A percentile compares a stretch with the other conserved stretches of the same genome.
Evolutionary conservation across 2,329 filamentous ascomycete species (phyloP).

Genomic region (Rhynchosporium graminicola): DNA sequence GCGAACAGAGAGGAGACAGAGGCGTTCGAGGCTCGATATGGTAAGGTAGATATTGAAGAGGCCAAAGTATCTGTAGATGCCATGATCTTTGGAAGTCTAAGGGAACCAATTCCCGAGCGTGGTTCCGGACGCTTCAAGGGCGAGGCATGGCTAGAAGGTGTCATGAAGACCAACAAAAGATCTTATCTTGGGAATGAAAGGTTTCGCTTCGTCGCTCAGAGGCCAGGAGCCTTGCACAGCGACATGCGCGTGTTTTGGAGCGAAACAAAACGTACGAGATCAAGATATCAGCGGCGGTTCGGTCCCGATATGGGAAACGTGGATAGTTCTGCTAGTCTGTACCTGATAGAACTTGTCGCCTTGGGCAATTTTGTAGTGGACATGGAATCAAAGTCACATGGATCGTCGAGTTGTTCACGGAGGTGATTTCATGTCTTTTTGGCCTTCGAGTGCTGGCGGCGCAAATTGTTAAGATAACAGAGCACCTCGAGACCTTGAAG

Average conservation of each 20-base stretch:
- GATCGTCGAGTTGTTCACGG: not conserved
- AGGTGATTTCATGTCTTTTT: not conserved
- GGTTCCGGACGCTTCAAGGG: slow-evolving; percentile 59
- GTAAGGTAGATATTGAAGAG: slow-evolving; percentile 51
- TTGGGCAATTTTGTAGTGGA: slow-evolving; percentile 18
- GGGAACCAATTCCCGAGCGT: slow-evolving; percentile 52
- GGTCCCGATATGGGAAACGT: slow-evolving; percentile 17
- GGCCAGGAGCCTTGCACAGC: slow-evolving; percentile 46
- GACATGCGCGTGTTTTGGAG: slow-evolving; percentile 41
- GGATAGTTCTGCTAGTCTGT: slow-evolving; percentile 1
- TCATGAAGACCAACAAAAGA: slow-evolving; percentile 55
- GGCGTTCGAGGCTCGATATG: slow-evolving; percentile 56
- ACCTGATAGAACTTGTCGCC: slow-evolving; percentile 16
- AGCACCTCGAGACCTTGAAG: slow-evolving; percentile 13
- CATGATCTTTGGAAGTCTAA: slow-evolving; percentile 63
- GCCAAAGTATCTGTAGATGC: slow-evolving; percentile 48
- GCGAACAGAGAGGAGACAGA: slow-evolving; percentile 64
- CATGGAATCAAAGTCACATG: slow-evolving; percentile 26
- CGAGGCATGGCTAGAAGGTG: slow-evolving; percentile 65
- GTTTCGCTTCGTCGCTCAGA: slow-evolving; percentile 36
- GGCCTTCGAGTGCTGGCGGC: slow-evolving; percentile 22
- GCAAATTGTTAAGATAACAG: slow-evolving; percentile 14
- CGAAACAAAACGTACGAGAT: slow-evolving; percentile 8
- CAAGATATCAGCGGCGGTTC: slow-evolving; percentile 24
- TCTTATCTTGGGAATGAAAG: slow-evolving; percentile 13